phyloP scores from a whole-genome alignment of 495 filamentous ascomycete species.

The Astrocystis sublimbata region DNA sequence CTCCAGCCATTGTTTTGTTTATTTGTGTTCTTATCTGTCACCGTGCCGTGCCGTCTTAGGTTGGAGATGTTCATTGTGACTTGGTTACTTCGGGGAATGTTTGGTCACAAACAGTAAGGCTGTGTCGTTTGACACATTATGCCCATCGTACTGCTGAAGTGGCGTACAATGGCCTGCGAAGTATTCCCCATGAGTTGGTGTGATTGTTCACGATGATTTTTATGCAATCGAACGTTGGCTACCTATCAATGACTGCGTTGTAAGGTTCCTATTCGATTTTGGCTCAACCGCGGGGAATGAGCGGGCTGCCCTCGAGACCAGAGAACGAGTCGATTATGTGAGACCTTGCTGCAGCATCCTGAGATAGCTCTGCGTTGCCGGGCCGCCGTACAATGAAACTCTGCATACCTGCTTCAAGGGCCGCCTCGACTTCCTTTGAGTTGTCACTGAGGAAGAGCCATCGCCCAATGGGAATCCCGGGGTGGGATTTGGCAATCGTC shows the following conservation, averaged over 20 bases:
- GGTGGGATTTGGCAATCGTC: slow-evolving; percentile 51
- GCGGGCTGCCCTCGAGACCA: slow-evolving; percentile 27
- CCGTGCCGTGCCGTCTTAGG: background rate
- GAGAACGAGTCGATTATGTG: slow-evolving; percentile 50
- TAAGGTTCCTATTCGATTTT: background rate
- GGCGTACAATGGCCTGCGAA: too few species aligned
- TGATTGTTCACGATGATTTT: background rate
- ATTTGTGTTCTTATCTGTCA: background rate
- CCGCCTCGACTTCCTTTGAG: slow-evolving; percentile 66
- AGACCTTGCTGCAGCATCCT: slow-evolving; percentile 45
- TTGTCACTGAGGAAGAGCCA: slow-evolving; percentile 75
- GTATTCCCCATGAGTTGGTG: too few species aligned
- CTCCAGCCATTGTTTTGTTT: background rate
- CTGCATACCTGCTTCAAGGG: slow-evolving; percentile 62
- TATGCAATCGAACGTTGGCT: background rate
- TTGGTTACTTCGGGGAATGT: background rate
- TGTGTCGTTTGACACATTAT: too few species aligned
- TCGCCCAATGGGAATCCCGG: slow-evolving; percentile 40
- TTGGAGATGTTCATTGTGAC: background rate
- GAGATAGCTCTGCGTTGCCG: slow-evolving; percentile 59
- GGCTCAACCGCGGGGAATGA: background rate
- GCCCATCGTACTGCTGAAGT: too few species aligned
- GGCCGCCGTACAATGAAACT: slow-evolving; percentile 61
- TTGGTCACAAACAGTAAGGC: too few species aligned
- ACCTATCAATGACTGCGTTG: background rate